These are phyloP conservation scores for Tranzscheliella williamsii DNA, from an alignment of 1,284 basidiomycete species.

Conservation along the genomic window DNA sequence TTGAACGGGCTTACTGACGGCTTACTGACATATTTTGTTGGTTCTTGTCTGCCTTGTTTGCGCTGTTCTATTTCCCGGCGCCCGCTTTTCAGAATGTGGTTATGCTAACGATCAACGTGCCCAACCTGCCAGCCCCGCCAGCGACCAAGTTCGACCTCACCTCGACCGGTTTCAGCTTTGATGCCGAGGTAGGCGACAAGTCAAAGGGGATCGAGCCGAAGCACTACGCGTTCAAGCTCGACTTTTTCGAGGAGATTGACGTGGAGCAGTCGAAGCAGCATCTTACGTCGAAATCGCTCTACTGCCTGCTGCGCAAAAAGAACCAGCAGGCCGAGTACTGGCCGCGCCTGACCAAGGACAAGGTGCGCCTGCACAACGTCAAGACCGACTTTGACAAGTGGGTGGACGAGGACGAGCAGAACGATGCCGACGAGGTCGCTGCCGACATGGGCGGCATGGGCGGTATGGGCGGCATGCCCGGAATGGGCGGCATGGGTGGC, in stretches of 20 bases:
- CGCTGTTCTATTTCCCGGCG: not conserved
- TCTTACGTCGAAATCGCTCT: conserved; percentile 57
- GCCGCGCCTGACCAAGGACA: conserved; percentile 61
- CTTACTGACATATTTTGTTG: not conserved
- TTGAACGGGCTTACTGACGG: too few species aligned
- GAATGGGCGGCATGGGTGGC: conserved; percentile 56
- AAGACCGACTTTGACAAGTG: conserved; percentile 62
- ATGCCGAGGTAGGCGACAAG: conserved; percentile 44
- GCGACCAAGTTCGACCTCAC: conserved; percentile 56
- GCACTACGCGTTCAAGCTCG: conserved; percentile 55
- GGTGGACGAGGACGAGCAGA: conserved; percentile 62
- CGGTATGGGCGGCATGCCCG: conserved; percentile 63
- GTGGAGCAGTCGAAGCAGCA: conserved; percentile 50
- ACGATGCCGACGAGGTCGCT: conserved; percentile 38
- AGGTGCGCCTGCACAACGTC: conserved; percentile 60
- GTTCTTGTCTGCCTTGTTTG: not conserved
- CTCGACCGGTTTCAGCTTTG: conserved; percentile 46
- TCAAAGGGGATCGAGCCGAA: conserved; percentile 51
- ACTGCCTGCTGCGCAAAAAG: conserved; percentile 57
- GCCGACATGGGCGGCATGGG: conserved; percentile 39
- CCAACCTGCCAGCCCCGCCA: conserved; percentile 53
- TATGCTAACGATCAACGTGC: conserved; percentile 60
- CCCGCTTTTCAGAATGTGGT: conserved; percentile 43
- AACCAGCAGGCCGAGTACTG: conserved; percentile 57
- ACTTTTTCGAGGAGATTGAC: conserved; percentile 59